Conservation (phyloP, 805 yeast genomes). For the Barnettozyma sucrosica region DNA sequence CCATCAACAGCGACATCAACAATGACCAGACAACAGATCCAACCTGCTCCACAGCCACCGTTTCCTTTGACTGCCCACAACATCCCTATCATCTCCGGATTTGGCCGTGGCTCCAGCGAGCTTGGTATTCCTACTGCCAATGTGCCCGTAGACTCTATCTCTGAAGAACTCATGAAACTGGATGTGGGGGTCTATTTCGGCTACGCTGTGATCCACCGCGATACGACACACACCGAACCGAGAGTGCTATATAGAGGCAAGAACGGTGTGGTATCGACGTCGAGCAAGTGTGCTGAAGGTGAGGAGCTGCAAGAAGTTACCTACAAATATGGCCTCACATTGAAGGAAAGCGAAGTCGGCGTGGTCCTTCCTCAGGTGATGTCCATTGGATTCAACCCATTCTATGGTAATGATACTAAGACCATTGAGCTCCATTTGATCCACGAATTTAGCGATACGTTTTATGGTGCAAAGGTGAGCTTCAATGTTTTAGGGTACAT, state of each 20-base stretch:
- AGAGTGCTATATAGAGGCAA: slow-evolving; percentile 4
- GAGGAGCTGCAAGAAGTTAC: slow-evolving; percentile 39
- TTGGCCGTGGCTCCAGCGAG: slow-evolving; percentile 92
- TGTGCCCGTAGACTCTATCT: slow-evolving; percentile 51
- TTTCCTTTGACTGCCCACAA: slow-evolving; percentile 43
- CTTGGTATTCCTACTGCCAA: slow-evolving; percentile 96
- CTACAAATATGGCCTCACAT: slow-evolving; percentile 55
- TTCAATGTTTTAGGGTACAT: slow-evolving; percentile 80
- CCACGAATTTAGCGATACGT: slow-evolving; percentile 58
- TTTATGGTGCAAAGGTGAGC: slow-evolving; percentile 76
- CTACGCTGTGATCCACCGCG: slow-evolving; percentile 40
- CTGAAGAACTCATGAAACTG: slow-evolving; percentile 31
- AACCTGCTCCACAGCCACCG: slow-evolving; percentile 38
- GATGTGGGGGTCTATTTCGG: slow-evolving; percentile 91
- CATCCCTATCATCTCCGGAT: slow-evolving; percentile 65
- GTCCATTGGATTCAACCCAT: slow-evolving; percentile 96
- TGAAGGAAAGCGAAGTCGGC: slow-evolving; percentile 36
- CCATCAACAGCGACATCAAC: neutral
- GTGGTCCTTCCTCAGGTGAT: slow-evolving; percentile 78
- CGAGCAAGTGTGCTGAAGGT: slow-evolving; percentile 20
- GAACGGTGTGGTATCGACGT: slow-evolving; percentile 13
- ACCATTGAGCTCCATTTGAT: slow-evolving; percentile 86
- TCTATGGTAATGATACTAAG: slow-evolving; percentile 69
- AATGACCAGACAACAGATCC: slow-evolving; percentile 30
- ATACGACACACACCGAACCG: neutral